Percentiles rank a stretch among this genome's conserved stretches.
phyloP scores from a whole-genome alignment of 2,329 filamentous ascomycete species.

The Rugonectria rugulosa region DNA sequence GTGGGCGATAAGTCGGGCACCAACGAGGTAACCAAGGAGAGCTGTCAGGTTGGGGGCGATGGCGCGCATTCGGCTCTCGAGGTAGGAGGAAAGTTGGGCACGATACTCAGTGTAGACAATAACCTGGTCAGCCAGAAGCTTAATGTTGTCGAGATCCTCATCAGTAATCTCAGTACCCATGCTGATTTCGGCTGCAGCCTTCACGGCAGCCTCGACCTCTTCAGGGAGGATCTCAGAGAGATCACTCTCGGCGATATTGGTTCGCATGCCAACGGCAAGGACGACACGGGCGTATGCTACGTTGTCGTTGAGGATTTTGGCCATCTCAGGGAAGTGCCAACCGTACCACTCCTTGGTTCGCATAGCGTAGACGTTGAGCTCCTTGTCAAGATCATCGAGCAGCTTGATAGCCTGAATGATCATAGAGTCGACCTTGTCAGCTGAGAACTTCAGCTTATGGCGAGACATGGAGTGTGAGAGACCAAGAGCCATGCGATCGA shows the following conservation, averaged over 20 bases:
- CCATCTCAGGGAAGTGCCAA: conserved; percentile 99
- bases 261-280: conserved; percentile 86
- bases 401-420: conserved; percentile 96
- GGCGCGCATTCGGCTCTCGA: conserved; percentile 92
- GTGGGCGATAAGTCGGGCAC: conserved; percentile 93
- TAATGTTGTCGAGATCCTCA: conserved; percentile 92
- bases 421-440: conserved; percentile 99
- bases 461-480: conserved; percentile 95
- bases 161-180: conserved; percentile 98
- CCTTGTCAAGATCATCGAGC: conserved; percentile 96
- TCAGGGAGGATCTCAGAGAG: conserved; percentile 92
- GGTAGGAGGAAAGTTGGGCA: conserved; percentile 84
- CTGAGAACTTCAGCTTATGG: conserved; percentile 98
- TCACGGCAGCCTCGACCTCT: conserved; percentile 90
- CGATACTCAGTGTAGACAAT: conserved; percentile 92
- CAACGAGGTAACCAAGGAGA: conserved; percentile 91
- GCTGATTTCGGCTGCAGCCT: conserved; percentile 92
- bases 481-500: conserved; percentile 94
- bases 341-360: conserved; percentile 99
- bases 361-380: conserved; percentile 99
- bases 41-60: conserved; percentile 96
- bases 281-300: conserved; percentile 91
- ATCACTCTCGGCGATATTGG: conserved; percentile 77
- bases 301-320: conserved; percentile 97
- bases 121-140: conserved; percentile 90